A percentile compares a stretch with the other conserved stretches of the same genome.
phyloP scores from a whole-genome alignment of 1,284 basidiomycete genomes.

The Rhodotorula sp. region DNA sequence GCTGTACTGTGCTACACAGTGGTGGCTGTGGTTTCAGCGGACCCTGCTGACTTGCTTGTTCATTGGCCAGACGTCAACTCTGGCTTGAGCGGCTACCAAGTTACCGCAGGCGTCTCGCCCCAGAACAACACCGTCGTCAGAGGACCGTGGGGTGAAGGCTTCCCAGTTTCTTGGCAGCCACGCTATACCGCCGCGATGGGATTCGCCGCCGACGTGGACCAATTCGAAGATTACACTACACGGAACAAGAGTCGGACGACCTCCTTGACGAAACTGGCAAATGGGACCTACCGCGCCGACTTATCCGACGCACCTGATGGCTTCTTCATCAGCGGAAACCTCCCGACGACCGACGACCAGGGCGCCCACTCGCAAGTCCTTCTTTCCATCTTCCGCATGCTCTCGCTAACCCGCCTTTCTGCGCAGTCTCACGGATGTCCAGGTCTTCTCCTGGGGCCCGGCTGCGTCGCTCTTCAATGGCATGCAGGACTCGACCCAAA shows the following conservation, averaged over 20 bases:
- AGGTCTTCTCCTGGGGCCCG: constrained; percentile 51
- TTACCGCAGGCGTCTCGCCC: constrained; percentile 16
- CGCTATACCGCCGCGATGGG: constrained; percentile 51
- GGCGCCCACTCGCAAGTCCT: constrained; percentile 48
- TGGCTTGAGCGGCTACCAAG: constrained; percentile 47
- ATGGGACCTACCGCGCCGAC: constrained; percentile 48
- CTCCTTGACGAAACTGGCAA: constrained; percentile 15
- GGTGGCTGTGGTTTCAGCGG: too few species aligned
- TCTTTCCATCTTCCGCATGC: too few species aligned
- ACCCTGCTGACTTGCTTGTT: too few species aligned
- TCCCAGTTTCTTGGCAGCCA: constrained; percentile 52
- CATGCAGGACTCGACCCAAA: constrained; percentile 22
- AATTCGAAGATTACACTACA: constrained; percentile 26
- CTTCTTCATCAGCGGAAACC: constrained; percentile 40
- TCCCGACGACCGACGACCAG: constrained; percentile 45
- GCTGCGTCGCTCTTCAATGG: constrained; percentile 50
- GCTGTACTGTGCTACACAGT: too few species aligned
- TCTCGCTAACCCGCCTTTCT: too few species aligned
- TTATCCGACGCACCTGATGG: constrained; percentile 48
- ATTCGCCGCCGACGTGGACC: constrained; percentile 43
- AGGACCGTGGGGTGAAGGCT: constrained; percentile 47
- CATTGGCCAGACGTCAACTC: constrained; percentile 41
- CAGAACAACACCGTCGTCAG: constrained; percentile 45
- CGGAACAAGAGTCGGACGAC: constrained; percentile 12
- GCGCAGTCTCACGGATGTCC: constrained; percentile 44